phyloP scores from a whole-genome alignment of 495 filamentous ascomycete species.

The Diplogelasinospora grovesii region DNA sequence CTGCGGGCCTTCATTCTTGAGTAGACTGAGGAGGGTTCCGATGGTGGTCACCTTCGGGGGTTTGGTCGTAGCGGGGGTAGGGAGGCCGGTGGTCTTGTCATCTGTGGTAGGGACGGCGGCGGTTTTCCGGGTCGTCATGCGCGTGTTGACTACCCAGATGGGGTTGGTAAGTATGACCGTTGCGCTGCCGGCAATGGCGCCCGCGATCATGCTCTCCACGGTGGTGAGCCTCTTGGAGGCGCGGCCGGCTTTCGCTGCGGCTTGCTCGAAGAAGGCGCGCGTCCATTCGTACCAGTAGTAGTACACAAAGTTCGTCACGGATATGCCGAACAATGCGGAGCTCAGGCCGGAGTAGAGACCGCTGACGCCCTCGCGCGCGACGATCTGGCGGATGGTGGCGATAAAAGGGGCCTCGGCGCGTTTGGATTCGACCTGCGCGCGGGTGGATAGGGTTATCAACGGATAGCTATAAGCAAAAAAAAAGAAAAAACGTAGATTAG shows the following conservation, averaged over 20 bases:
- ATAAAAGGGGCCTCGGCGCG: constrained; percentile 76
- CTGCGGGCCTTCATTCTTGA: constrained; percentile 71
- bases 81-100: constrained; percentile 33
- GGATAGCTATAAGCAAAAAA: too few relatives aligned
- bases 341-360: constrained; percentile 88
- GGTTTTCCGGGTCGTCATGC: constrained; percentile 85
- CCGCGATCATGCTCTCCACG: constrained; percentile 84
- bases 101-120: constrained; percentile 40
- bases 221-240: constrained; percentile 79
- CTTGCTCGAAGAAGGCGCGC: constrained; percentile 77
- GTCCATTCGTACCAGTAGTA: constrained; percentile 99
- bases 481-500: constrained; percentile 3
- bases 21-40: constrained; percentile 66
- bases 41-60: constrained; percentile 55
- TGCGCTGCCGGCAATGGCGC: constrained; percentile 88
- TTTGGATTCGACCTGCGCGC: constrained; percentile 95
- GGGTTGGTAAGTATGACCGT: constrained; percentile 96
- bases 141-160: constrained; percentile 97
- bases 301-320: constrained; percentile 98
- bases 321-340: constrained; percentile 92
- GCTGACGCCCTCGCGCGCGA: constrained; percentile 79
- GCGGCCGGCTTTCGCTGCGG: constrained; percentile 67
- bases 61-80: constrained; percentile 19
- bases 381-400: constrained; percentile 75
- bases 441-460: constrained; percentile 93